These are phyloP conservation scores for Fusarium sp. DNA, from an alignment of 2,329 filamentous ascomycete genomes.

Conservation along the genomic window DNA sequence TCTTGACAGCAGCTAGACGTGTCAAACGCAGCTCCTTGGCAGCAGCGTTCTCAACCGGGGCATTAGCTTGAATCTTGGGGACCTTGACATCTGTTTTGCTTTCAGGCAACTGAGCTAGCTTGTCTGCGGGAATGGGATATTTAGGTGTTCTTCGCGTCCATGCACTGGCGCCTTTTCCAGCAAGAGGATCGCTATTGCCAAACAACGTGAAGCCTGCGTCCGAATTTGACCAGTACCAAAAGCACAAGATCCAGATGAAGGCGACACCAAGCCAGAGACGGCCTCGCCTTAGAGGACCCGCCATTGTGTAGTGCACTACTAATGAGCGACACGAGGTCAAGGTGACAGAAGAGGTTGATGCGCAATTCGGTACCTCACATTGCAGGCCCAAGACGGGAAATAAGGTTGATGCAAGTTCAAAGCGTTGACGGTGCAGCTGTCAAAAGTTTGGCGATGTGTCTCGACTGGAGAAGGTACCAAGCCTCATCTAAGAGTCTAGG, in stretches of 20 bases:
- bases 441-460: constrained; percentile 37
- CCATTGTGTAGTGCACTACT: constrained; percentile 35
- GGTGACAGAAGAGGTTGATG: constrained; percentile 20
- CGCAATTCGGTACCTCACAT: constrained; percentile 37
- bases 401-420: constrained; percentile 16
- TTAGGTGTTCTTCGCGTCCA: constrained; percentile 44
- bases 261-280: constrained; percentile 48
- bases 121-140: constrained; percentile 46
- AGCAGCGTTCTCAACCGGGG: constrained; percentile 51
- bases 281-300: constrained; percentile 42
- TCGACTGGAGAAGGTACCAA: constrained; percentile 23
- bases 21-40: constrained; percentile 53
- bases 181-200: constrained; percentile 41
- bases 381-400: constrained; percentile 33
- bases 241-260: constrained; percentile 46
- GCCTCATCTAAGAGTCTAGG: constrained; percentile 36
- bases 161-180: constrained; percentile 43
- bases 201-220: constrained; percentile 35
- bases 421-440: constrained; percentile 30
- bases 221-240: constrained; percentile 46
- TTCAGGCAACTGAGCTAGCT: constrained; percentile 54
- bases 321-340: constrained; percentile 21
- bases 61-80: constrained; percentile 52
- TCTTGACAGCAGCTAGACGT: constrained; percentile 62
- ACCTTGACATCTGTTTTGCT: constrained; percentile 45